phyloP scores from a whole-genome alignment of 768 basidiomycete genomes.

The Hygrocybe punicea region DNA sequence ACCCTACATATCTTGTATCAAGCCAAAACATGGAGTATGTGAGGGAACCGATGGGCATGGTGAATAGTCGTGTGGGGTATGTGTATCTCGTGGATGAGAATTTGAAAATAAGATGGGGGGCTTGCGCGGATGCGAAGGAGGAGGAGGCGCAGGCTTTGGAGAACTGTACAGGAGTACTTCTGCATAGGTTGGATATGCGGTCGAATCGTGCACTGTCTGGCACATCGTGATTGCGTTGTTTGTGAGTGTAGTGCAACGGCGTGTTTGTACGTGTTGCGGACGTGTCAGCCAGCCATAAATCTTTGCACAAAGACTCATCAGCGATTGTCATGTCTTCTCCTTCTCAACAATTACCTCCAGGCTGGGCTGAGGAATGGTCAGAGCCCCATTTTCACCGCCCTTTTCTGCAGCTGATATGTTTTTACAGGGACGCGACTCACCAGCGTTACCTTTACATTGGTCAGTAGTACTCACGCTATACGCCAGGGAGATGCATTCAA shows the following conservation, averaged over 20 bases:
- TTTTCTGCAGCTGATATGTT: slow-evolving; percentile 16
- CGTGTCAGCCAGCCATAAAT: slow-evolving; percentile 9
- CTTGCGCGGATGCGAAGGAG: slow-evolving; percentile 74
- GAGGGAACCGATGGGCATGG: slow-evolving; percentile 80
- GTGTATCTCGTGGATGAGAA: slow-evolving; percentile 87
- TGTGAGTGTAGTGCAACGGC: too few species aligned
- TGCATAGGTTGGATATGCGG: slow-evolving; percentile 50
- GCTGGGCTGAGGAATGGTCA: slow-evolving; percentile 93
- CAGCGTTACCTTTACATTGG: slow-evolving; percentile 89
- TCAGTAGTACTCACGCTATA: slow-evolving; percentile 39
- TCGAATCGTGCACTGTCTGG: too few species aligned
- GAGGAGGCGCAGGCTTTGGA: slow-evolving; percentile 71
- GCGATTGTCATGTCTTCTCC: slow-evolving; percentile 46
- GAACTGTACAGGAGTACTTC: slow-evolving; percentile 64
- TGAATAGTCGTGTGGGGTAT: slow-evolving; percentile 88
- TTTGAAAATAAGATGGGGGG: slow-evolving; percentile 87
- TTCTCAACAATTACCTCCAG: slow-evolving; percentile 74
- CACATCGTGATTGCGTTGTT: too few species aligned
- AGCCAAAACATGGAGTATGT: slow-evolving; percentile 82
- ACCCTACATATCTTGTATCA: slow-evolving; percentile 74
- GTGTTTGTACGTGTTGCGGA: background rate
- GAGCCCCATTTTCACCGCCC: slow-evolving; percentile 19
- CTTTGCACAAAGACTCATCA: slow-evolving; percentile 5
- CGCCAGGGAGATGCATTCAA: slow-evolving; percentile 15
- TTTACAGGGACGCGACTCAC: slow-evolving; percentile 68